Conservation (phyloP, 139 green algal species). For the Gonium pectorale region DNA sequence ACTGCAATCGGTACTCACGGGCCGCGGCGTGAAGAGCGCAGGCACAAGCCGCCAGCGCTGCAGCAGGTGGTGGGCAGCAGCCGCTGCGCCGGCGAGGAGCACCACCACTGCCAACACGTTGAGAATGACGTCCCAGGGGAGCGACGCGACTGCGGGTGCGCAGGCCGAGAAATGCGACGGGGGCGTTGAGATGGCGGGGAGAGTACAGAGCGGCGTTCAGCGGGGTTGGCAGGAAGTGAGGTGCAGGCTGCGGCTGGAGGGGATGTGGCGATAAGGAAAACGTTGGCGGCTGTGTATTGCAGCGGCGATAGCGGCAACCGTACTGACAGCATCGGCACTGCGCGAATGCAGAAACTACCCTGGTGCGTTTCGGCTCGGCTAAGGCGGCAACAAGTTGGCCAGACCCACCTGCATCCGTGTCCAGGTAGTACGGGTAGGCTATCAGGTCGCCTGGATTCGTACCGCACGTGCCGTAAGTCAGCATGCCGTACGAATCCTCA, state of each 20-base stretch:
- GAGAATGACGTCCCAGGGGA: constrained; percentile 34
- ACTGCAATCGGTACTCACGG: too few species aligned
- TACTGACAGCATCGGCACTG: too few species aligned
- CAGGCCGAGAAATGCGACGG: too few species aligned
- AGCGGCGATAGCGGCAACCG: too few species aligned
- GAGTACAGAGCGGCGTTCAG: neutral
- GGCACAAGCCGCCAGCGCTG: constrained; percentile 38
- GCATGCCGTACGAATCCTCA: neutral
- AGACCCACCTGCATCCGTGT: neutral
- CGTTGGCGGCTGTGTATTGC: too few species aligned
- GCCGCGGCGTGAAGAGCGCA: constrained; percentile 35
- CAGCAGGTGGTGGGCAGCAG: constrained; percentile 13
- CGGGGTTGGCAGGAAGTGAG: neutral
- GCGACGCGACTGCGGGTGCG: neutral
- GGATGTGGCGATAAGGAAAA: neutral
- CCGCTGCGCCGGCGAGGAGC: constrained; percentile 2
- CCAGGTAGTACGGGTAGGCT: constrained; percentile 16
- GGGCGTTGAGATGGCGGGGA: too few species aligned
- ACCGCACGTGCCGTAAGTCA: constrained; percentile 21
- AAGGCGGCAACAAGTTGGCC: neutral
- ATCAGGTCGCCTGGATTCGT: neutral
- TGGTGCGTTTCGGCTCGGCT: too few species aligned
- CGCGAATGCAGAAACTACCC: too few species aligned
- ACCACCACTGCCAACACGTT: neutral
- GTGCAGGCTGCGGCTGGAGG: too few species aligned